A percentile compares a stretch with the other conserved stretches of the same genome.
phyloP scores from a whole-genome alignment of 495 filamentous ascomycete genomes.

The Parmelia sp. region DNA sequence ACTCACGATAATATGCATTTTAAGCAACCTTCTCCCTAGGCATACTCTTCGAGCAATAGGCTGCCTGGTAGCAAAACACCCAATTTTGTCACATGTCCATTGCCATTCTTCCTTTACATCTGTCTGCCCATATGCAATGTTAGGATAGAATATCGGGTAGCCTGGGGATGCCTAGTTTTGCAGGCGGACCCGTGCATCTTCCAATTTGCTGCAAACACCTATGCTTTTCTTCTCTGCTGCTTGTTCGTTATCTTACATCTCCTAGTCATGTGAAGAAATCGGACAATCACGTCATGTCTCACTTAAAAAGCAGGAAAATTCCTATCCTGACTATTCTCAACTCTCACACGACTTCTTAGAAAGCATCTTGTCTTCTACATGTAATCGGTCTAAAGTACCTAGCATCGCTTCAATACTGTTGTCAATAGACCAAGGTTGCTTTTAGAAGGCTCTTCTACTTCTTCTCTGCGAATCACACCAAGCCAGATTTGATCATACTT shows the following conservation, averaged over 20 bases:
- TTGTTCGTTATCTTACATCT: not conserved
- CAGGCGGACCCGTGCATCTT: not conserved
- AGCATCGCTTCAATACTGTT: not conserved
- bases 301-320: not conserved
- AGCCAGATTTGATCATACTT: not conserved
- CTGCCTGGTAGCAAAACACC: not conserved
- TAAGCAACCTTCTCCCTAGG: not conserved
- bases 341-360: not conserved
- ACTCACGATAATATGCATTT: not conserved
- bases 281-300: not conserved
- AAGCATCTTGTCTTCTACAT: not conserved
- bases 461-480: not conserved
- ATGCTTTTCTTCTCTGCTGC: not conserved
- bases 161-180: not conserved
- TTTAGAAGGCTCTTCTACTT: not conserved
- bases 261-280: not conserved
- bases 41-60: not conserved
- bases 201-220: not conserved
- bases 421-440: not conserved
- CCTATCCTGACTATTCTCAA: not conserved
- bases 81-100: not conserved
- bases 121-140: not conserved
- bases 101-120: not conserved
- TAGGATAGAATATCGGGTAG: not conserved
- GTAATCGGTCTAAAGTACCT: not conserved